Evolutionary conservation across 305 asterid genomes (phyloP).

Genomic region (Fraxinus platypoda): DNA sequence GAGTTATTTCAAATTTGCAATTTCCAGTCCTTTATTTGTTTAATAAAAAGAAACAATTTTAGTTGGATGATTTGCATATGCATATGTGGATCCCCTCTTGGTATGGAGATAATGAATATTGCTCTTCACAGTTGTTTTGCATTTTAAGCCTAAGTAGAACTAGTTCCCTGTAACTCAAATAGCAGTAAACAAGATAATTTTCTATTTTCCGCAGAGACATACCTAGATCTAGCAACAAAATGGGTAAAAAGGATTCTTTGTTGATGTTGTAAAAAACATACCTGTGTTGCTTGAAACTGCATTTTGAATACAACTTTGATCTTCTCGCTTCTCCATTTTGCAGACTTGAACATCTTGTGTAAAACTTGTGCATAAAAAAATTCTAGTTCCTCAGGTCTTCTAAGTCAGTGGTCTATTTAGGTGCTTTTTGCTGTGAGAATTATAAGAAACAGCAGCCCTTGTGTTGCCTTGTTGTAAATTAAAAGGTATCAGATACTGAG

Average conservation of each 20-base stretch:
- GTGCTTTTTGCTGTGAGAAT: constrained; percentile 19
- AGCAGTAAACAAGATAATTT: no score
- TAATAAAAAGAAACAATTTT: no score
- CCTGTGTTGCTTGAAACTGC: constrained; percentile 93
- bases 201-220: neutral
- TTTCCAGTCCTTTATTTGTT: neutral
- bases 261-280: constrained; percentile 13
- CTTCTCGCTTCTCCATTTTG: constrained; percentile 63
- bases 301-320: constrained; percentile 76
- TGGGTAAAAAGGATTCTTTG: neutral
- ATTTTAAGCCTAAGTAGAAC: neutral
- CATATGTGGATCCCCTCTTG: no score
- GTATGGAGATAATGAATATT: no score
- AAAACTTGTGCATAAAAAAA: constrained; percentile 30
- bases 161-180: neutral
- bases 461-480: constrained; percentile 28
- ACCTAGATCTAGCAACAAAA: neutral
- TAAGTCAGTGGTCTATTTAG: neutral
- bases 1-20: neutral
- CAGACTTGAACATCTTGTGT: constrained; percentile 67
- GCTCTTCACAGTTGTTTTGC: neutral
- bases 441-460: neutral
- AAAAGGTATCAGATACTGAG: constrained; percentile 21
- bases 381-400: neutral
- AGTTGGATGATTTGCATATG: no score